Evolutionary conservation across 2,329 filamentous ascomycete species (phyloP).

Genomic region (Metarhizium robertsii): DNA sequence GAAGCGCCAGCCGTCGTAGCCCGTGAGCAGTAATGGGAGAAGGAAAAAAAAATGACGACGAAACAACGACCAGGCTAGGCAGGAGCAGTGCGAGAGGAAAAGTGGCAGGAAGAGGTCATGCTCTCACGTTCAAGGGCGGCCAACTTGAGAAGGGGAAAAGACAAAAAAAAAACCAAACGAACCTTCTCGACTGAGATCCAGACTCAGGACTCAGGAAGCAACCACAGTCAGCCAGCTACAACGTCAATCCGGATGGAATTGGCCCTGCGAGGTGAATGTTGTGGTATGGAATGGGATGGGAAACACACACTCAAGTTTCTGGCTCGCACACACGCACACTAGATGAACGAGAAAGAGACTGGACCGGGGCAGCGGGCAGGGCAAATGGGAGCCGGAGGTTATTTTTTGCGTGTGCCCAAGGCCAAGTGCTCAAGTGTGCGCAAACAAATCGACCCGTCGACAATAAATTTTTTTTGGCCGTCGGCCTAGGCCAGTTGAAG

Average conservation of each 20-base stretch:
- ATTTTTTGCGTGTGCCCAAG: constrained; percentile 30
- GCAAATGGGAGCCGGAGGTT: constrained; percentile 22
- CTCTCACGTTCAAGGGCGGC: background rate
- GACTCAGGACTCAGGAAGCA: background rate
- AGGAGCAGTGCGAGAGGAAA: background rate
- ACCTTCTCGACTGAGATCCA: background rate
- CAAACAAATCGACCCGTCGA: background rate
- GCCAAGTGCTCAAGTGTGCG: constrained; percentile 1
- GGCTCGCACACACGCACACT: background rate
- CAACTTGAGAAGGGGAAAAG: background rate
- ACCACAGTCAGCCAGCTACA: background rate
- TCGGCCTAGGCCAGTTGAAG: background rate
- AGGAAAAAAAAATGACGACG: background rate
- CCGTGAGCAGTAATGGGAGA: background rate
- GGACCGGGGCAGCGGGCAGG: constrained; percentile 4
- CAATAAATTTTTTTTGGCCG: constrained; percentile 30
- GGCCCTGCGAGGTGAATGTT: background rate
- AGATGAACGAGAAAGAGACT: background rate
- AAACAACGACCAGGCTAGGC: background rate
- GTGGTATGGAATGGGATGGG: background rate
- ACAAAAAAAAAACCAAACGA: background rate
- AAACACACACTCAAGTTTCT: background rate
- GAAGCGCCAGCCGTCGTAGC: constrained; percentile 2
- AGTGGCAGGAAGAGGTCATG: background rate
- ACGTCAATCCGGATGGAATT: background rate